These are phyloP conservation scores for Nemania abortiva DNA, from an alignment of 2,329 filamentous ascomycete species.

Conservation along the genomic window DNA sequence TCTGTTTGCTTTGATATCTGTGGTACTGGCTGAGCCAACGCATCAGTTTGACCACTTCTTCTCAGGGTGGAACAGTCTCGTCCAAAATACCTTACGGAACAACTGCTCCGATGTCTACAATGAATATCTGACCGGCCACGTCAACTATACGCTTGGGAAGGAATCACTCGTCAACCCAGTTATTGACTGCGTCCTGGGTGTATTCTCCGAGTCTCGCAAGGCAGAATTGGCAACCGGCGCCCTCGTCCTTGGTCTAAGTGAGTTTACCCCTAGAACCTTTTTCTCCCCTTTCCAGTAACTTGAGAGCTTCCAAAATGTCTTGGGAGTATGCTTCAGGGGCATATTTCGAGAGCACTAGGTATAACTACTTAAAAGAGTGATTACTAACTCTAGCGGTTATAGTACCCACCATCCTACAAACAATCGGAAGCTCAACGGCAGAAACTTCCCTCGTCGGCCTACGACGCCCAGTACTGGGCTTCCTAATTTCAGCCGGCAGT, in stretches of 20 bases:
- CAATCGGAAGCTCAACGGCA: conserved; percentile 40
- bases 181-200: conserved; percentile 40
- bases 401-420: conserved; percentile 40
- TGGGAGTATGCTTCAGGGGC: too few species aligned
- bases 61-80: conserved; percentile 33
- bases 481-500: conserved; percentile 40
- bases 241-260: not conserved
- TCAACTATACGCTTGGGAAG: conserved; percentile 17
- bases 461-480: conserved; percentile 37
- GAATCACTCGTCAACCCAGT: conserved; percentile 38
- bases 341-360: too few species aligned
- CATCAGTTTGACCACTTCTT: conserved; percentile 40
- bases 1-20: conserved; percentile 17
- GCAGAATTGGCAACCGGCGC: conserved; percentile 29
- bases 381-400: conserved; percentile 29
- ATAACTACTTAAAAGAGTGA: too few species aligned
- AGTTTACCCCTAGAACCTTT: too few species aligned
- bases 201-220: conserved; percentile 41
- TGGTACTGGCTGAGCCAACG: conserved; percentile 29
- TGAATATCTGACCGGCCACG: conserved; percentile 34
- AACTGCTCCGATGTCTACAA: conserved; percentile 36
- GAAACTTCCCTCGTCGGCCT: conserved; percentile 40
- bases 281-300: too few species aligned
- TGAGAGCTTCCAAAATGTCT: too few species aligned
- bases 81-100: conserved; percentile 34